Evolutionary conservation across 306 rosid genomes (phyloP), one percentile per base, ranked within the genome.

Genomic region (Mimosa bimucronata): DNA sequence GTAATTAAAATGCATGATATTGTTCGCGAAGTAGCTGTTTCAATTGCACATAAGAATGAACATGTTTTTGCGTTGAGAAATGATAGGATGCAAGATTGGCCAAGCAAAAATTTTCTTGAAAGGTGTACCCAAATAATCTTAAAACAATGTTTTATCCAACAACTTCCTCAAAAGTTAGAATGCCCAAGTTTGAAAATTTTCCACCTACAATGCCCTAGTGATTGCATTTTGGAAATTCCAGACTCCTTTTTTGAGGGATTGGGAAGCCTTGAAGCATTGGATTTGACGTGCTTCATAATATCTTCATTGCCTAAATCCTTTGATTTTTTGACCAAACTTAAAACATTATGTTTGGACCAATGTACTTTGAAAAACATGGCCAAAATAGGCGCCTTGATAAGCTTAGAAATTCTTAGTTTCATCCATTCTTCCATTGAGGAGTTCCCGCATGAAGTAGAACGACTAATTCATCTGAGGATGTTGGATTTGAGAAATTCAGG

Each of bases 331-430:
- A 0, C 23, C 21, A 18, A 48, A 15, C 57, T 48, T 48, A 48
- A 48, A 48, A 15, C 21, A 48, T 48, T 48, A 7, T 48, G 57
- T 18, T 48, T 48, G 21, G n/a, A 48, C 14, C 8, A 15, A 16
- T 48, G 55, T 19, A 0, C 9, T 16, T 15, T 48, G 21, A 15
- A 15, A 48, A 0, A 14, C 29, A 28, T 61, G 31, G 1, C 67
- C 5, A 15, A 6, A 15, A 61, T 61, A 25, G 19, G 38, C 0
- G 38, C 2, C 0, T 13, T 61, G 14, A 30, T 0, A 15, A 61
- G 3, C 11, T 14, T 61, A 30, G 31, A 30, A 79, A 15, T 79
- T 30, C 77, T 83, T 11, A 62, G 73, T 5, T 15, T 21, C 79
- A 13, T 48, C 0, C 0, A 5, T 48, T 48, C 55, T 5, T 48